Base-by-base conservation (phyloP, 1,284 basidiomycete genomes). In the Cystobasidium sp. region DNA sequence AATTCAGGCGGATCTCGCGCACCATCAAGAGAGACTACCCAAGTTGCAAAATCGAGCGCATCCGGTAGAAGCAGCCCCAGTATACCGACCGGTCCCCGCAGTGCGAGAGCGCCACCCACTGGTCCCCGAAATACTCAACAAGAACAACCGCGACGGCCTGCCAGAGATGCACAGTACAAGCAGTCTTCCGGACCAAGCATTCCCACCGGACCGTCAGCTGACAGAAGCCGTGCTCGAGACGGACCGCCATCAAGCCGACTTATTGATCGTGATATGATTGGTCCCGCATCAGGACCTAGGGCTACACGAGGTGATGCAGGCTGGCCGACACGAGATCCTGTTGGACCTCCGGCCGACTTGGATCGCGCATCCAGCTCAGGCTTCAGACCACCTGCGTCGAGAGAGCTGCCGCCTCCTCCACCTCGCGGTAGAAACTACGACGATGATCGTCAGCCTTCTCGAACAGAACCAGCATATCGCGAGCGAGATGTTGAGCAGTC, bases 301-400 rank as follows among this genome's bases (percentile, higher is more conserved):
- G n/a, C 24, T 20, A 41, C 20, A 1, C 43, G 61, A 24, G 61
- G 24, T 31, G 61, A 63, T 49, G 20, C 16, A 16, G 46, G 61
- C 6, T 63, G 46, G 43, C 56, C 56, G 7, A 18, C 20, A n/a
- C 39, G 56, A 59, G 56, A 59, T 31, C 56, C 56, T 18, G 56
- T 59, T 41, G 56, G 56, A 6, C 56, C 56, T 9, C 56, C 56
- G 1, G 56, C 56, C 39, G 56, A 59, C 56, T 41, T 59, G 56
- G 4, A 9, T 14, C 56, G 56, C 6, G 56, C 56, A n/a, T 59
- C 56, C 5, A 18, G 12, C 10, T 14, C 37, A 41, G 56, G 56
- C 56, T 63, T 63, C 61, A 37, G 46, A 31, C 31, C 31, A 31
- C 31, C 31, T 5, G 31, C 31, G 5, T 31, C 31, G 31, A 31